Conservation (phyloP, 2,329 filamentous ascomycete species). For the Alternaria novae-zelandiae region DNA sequence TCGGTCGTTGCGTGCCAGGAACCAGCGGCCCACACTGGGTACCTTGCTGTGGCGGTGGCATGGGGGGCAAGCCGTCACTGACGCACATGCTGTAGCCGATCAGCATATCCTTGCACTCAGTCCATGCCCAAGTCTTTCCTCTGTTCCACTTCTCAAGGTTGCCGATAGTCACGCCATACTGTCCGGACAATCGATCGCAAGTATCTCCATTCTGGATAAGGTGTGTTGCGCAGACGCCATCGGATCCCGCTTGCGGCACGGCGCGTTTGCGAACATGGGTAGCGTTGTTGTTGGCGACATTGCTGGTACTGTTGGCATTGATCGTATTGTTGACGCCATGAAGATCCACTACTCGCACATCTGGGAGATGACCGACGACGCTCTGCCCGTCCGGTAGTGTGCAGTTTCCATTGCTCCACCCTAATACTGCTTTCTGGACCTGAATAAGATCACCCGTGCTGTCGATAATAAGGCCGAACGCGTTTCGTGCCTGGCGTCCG, state of each 20-base stretch:
- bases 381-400: too few relatives aligned
- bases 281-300: too few relatives aligned
- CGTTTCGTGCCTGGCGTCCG: too few relatives aligned
- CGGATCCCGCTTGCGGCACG: background rate
- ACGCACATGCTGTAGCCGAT: slow-evolving; percentile 49
- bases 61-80: slow-evolving; percentile 47
- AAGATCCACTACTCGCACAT: too few relatives aligned
- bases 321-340: too few relatives aligned
- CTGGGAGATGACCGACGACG: too few relatives aligned
- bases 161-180: slow-evolving; percentile 44
- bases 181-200: slow-evolving; percentile 45
- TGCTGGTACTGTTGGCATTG: too few relatives aligned
- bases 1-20: background rate
- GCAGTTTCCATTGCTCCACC: too few relatives aligned
- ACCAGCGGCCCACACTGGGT: background rate
- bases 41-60: slow-evolving; percentile 45
- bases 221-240: slow-evolving; percentile 51
- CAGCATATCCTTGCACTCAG: slow-evolving; percentile 46
- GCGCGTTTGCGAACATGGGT: too few relatives aligned
- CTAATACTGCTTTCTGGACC: too few relatives aligned
- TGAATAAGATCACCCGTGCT: too few relatives aligned
- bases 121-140: slow-evolving; percentile 54
- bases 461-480: too few relatives aligned
- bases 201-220: slow-evolving; percentile 42
- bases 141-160: slow-evolving; percentile 51